A percentile compares a stretch with the other conserved stretches of the same genome.
These are phyloP conservation scores for Penicillium sp. DNA, from an alignment of 2,329 filamentous ascomycete genomes.

Conservation along the genomic window DNA sequence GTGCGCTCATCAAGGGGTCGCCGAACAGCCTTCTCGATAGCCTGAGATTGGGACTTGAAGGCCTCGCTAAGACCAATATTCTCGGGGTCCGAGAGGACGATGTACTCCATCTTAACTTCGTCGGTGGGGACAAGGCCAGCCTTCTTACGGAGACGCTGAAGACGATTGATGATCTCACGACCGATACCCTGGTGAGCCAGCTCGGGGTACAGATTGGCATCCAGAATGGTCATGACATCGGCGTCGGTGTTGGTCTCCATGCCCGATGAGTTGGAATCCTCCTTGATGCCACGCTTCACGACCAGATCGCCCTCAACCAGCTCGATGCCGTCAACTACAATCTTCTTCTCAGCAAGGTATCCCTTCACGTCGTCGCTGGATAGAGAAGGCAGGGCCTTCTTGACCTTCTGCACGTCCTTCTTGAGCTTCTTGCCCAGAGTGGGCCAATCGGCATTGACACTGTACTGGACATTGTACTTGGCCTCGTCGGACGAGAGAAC, in stretches of 20 bases:
- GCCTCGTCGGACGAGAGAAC: conserved; percentile 84
- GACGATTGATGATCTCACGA: conserved; percentile 88
- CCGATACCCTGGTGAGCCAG: conserved; percentile 86
- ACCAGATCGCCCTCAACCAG: conserved; percentile 81
- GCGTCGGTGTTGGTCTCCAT: conserved; percentile 87
- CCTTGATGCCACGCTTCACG: conserved; percentile 76
- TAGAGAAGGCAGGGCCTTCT: conserved; percentile 81
- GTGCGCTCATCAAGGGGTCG: conserved; percentile 74
- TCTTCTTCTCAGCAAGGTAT: conserved; percentile 73
- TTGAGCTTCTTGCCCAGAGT: conserved; percentile 95
- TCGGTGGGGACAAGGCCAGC: conserved; percentile 88
- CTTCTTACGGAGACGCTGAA: conserved; percentile 92
- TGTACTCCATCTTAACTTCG: conserved; percentile 94
- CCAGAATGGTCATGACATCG: conserved; percentile 89
- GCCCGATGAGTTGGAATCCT: conserved; percentile 70
- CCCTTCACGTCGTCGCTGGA: conserved; percentile 78
- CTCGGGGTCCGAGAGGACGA: conserved; percentile 77
- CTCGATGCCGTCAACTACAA: conserved; percentile 82
- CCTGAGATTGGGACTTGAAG: conserved; percentile 67
- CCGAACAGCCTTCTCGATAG: conserved; percentile 77
- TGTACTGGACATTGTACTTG: conserved; percentile 90
- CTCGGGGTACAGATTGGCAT: conserved; percentile 79
- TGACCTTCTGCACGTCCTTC: conserved; percentile 89
- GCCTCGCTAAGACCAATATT: conserved; percentile 71
- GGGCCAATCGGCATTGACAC: conserved; percentile 88